Evolutionary conservation across 1,139 yeast species (phyloP).

Genomic region (Sugiyamaella sp.): DNA sequence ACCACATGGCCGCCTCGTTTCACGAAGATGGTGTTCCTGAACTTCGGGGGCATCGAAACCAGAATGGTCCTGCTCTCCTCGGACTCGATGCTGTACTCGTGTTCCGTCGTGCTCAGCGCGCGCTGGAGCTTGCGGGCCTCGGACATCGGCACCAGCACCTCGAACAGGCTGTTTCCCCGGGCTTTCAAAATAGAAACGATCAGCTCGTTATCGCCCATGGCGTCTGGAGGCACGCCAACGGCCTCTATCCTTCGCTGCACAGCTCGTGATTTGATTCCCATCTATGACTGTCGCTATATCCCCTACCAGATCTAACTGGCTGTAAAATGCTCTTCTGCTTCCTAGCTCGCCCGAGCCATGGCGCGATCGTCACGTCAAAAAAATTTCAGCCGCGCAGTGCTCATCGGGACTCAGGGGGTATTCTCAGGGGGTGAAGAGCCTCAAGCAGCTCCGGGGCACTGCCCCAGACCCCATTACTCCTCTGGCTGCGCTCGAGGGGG

Average conservation of each 20-base stretch:
- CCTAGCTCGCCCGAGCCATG: no score
- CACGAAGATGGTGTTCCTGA: constrained; percentile 44
- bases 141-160: constrained; percentile 36
- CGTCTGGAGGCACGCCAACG: constrained; percentile 41
- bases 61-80: constrained; percentile 28
- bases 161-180: constrained; percentile 42
- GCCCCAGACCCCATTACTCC: not conserved
- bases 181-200: constrained; percentile 39
- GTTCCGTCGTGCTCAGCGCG: constrained; percentile 14
- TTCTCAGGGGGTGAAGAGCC: not conserved
- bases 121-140: constrained; percentile 26
- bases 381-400: constrained; percentile 1
- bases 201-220: constrained; percentile 37
- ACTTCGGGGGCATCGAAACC: constrained; percentile 44
- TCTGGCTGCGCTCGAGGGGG: not conserved
- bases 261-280: constrained; percentile 33
- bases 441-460: constrained; percentile 2
- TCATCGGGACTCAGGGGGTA: not conserved
- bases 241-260: constrained; percentile 32
- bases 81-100: constrained; percentile 17
- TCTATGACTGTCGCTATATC: constrained; percentile 8
- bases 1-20: constrained; percentile 45
- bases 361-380: no score
- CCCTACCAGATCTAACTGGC: no score
- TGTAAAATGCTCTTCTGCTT: no score